Conservation (phyloP, 768 basidiomycete species). For the Kwoniella dejecticola region DNA sequence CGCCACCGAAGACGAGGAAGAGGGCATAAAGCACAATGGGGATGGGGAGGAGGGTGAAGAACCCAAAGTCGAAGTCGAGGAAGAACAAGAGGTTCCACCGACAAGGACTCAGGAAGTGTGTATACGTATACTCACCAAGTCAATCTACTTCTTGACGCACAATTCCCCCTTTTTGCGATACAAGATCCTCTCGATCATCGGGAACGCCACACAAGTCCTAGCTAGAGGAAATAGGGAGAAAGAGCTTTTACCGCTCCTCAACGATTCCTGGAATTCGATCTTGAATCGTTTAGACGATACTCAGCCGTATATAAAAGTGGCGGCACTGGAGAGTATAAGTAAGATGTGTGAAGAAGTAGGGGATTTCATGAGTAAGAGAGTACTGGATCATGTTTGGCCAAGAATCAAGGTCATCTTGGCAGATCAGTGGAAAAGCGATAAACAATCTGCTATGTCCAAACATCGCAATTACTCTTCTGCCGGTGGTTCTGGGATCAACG, state of each 20-base stretch:
- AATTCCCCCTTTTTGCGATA: constrained; percentile 81
- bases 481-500: not conserved
- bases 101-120: constrained; percentile 75
- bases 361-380: constrained; percentile 76
- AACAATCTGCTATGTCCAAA: constrained; percentile 67
- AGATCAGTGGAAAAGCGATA: constrained; percentile 67
- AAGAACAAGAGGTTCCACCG: constrained; percentile 59
- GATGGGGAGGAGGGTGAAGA: constrained; percentile 37
- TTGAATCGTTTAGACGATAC: constrained; percentile 74
- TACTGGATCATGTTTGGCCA: constrained; percentile 96
- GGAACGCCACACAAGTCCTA: constrained; percentile 70
- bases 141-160: constrained; percentile 88
- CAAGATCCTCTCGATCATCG: constrained; percentile 74
- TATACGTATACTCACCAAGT: constrained; percentile 81
- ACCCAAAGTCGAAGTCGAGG: constrained; percentile 40
- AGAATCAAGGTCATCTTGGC: constrained; percentile 67
- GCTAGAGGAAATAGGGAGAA: constrained; percentile 60
- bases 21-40: constrained; percentile 45
- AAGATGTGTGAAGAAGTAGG: constrained; percentile 70
- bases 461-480: constrained; percentile 59
- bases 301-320: constrained; percentile 71
- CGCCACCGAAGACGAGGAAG: constrained; percentile 24
- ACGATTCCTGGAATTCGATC: constrained; percentile 92
- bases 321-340: constrained; percentile 74
- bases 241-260: constrained; percentile 78